Evolutionary conservation across 164 flowering plant genomes (phyloP), one percentile per base, ranked within the genome.

Genomic region (Tinospora cordifolia): DNA sequence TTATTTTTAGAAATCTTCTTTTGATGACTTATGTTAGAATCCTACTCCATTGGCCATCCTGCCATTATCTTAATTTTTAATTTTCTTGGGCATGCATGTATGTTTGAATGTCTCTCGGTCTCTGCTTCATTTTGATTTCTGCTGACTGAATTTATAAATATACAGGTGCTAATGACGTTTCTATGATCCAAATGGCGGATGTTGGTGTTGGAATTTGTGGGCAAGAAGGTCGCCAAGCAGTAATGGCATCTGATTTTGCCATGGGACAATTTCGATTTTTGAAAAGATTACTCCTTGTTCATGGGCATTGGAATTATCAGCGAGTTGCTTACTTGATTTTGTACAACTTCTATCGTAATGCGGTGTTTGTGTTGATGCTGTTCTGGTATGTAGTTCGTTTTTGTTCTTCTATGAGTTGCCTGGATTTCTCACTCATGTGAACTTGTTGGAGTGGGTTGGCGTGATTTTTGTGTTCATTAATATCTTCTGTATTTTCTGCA

Each of bases 121-220:
- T 51, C 65, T 63, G n/a, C n/a, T n/a, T n/a, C n/a, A n/a, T n/a
- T n/a, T n/a, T n/a, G n/a, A n/a, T n/a, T n/a, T n/a, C n/a, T n/a
- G n/a, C n/a, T n/a, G n/a, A n/a, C n/a, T n/a, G n/a, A n/a, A n/a
- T n/a, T n/a, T n/a, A n/a, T n/a, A n/a, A n/a, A n/a, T n/a, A 27
- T 19, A 21, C 77, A 92, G 98, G 98, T 75, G 98, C 98, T 14
- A 92, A 92, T 83, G 98, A 92, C 83, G 98, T 92, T 77, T 90
- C 97, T 51, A 92, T 92, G 97, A 92, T 92, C 75, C 97, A 92
- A 87, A 92, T 90, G 97, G 97, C 97, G 71, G 97, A 92, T 84
- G 97, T 92, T 81, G 97, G 97, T 60, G 91, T 92, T 74, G 97
- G 97, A 25, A 84, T 92, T 73, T 87, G 92, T 83, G 97, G 97